phyloP scores from a whole-genome alignment of 345 rosid genomes.

The Populus simonii region DNA sequence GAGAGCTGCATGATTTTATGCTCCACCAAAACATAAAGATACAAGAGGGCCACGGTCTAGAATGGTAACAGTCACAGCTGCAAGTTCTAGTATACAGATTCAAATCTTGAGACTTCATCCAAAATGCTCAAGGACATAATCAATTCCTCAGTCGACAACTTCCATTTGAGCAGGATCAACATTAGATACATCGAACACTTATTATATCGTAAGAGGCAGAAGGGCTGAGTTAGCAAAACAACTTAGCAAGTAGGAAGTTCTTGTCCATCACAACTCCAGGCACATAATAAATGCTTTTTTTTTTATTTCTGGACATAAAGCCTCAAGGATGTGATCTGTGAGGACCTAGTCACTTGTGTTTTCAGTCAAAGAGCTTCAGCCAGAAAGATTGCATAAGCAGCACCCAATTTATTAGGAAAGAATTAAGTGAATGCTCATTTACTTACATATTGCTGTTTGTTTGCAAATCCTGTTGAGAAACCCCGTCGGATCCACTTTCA shows the following conservation, averaged over 20 bases:
- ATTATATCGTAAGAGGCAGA: neutral
- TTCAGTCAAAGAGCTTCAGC: neutral
- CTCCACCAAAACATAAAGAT: neutral
- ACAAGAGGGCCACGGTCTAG: neutral
- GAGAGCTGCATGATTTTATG: neutral
- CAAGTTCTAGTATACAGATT: neutral
- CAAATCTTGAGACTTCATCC: neutral
- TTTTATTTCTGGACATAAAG: neutral
- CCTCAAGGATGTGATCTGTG: neutral
- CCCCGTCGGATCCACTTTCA: constrained; percentile 88
- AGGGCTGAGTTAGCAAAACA: neutral
- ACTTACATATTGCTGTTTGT: constrained; percentile 89
- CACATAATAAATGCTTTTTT: neutral
- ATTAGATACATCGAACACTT: neutral
- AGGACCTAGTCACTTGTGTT: neutral
- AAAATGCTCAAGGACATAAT: neutral
- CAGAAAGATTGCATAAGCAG: neutral
- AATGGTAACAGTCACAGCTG: neutral
- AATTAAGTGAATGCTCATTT: neutral
- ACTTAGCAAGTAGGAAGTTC: neutral
- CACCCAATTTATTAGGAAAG: neutral
- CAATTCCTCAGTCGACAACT: neutral
- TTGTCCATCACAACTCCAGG: neutral
- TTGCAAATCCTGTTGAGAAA: constrained; percentile 86
- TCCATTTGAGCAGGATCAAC: neutral